Conservation (phyloP, 176 grass and related monocot species). For the Miscanthus lutarioriparius region DNA sequence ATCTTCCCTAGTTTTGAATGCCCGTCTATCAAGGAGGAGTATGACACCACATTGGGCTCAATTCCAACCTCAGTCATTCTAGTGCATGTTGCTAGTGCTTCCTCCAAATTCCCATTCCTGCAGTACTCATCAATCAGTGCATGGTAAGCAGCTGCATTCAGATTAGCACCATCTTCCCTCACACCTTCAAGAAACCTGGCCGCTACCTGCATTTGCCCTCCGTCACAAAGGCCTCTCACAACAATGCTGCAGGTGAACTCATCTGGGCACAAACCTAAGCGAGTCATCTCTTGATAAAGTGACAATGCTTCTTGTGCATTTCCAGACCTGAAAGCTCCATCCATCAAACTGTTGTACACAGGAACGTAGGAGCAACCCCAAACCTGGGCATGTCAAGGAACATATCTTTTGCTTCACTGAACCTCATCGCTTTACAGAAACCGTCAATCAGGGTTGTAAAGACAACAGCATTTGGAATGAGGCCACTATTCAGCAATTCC, state of each 20-base stretch:
- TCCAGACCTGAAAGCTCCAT: constrained; percentile 51
- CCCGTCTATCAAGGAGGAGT: constrained; percentile 58
- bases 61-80: constrained; percentile 53
- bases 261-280: constrained; percentile 33
- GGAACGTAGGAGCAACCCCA: constrained; percentile 48
- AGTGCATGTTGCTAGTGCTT: constrained; percentile 45
- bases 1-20: constrained; percentile 46
- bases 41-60: constrained; percentile 57
- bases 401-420: constrained; percentile 37
- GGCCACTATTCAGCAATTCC: constrained; percentile 42
- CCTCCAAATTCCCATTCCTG: constrained; percentile 43
- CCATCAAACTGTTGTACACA: constrained; percentile 56
- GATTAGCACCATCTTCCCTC: constrained; percentile 31
- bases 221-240: constrained; percentile 55
- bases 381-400: constrained; percentile 48
- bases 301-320: constrained; percentile 41
- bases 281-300: constrained; percentile 45
- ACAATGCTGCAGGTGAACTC: constrained; percentile 62
- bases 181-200: constrained; percentile 46
- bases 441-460: constrained; percentile 57
- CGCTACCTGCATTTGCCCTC: constrained; percentile 39
- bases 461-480: constrained; percentile 41
- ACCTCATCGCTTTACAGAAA: constrained; percentile 36
- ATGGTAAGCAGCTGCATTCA: constrained; percentile 57
- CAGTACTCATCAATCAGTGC: constrained; percentile 54